These are phyloP conservation scores for Backusella tarrabulga DNA, from an alignment of 192 early-diverging fungal species.

Conservation along the genomic window DNA sequence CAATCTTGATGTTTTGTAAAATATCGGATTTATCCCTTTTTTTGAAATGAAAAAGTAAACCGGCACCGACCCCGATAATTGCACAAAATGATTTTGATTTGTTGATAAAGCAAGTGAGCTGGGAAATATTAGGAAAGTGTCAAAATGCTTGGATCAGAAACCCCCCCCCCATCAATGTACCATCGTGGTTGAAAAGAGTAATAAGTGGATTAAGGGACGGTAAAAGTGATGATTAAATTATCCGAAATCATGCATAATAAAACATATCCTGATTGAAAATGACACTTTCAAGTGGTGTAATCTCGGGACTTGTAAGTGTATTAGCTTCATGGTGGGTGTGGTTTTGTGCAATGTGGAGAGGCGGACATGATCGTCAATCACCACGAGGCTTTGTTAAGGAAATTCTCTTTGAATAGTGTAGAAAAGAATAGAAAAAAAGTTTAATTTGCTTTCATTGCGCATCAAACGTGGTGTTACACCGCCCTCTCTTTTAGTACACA, in stretches of 20 bases:
- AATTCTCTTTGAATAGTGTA: neutral
- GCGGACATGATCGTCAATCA: conserved; percentile 20
- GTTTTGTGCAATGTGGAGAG: conserved; percentile 31
- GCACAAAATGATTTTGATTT: neutral
- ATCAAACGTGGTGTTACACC: conserved; percentile 46
- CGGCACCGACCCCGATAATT: neutral
- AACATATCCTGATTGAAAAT: conserved; percentile 29
- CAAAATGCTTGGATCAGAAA: neutral
- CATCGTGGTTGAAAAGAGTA: neutral
- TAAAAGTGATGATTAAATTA: conserved; percentile 14
- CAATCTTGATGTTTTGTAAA: too few relatives aligned
- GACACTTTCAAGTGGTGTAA: neutral
- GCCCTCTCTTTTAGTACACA: conserved; percentile 65
- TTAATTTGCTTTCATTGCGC: conserved; percentile 32
- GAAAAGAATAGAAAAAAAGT: neutral
- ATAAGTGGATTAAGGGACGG: neutral
- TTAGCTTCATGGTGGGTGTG: too few relatives aligned
- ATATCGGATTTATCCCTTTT: neutral
- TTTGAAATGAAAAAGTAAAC: neutral
- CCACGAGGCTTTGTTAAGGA: conserved; percentile 5
- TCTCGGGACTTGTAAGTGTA: neutral
- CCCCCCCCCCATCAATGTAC: too few relatives aligned
- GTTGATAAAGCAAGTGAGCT: too few relatives aligned
- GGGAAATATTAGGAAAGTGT: neutral
- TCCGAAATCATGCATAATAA: conserved; percentile 49